Evolutionary conservation across 192 early-diverging fungal genomes (phyloP).

Genomic region (Rhizophagus sp.): DNA sequence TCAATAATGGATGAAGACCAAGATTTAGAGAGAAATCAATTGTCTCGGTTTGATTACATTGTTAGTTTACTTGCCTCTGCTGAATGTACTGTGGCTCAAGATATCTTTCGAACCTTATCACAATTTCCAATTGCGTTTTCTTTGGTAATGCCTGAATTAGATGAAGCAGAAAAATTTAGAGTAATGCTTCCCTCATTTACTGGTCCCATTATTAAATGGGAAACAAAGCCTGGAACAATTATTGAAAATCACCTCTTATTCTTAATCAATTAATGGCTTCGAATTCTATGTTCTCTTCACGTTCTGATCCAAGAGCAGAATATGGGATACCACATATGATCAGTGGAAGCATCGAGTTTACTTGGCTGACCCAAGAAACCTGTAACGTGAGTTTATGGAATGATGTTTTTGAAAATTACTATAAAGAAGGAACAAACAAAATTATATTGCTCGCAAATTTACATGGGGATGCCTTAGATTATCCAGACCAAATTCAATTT

Average conservation of each 20-base stretch:
- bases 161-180: conserved; percentile 17
- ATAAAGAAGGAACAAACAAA: conserved; percentile 12
- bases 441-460: conserved; percentile 31
- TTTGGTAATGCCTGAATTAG: conserved; percentile 18
- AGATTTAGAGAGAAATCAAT: not conserved
- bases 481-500: conserved; percentile 25
- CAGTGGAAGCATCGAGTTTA: conserved; percentile 28
- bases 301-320: conserved; percentile 25
- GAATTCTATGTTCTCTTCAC: conserved; percentile 23
- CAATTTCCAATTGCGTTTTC: conserved; percentile 32
- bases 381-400: conserved; percentile 25
- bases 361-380: conserved; percentile 29
- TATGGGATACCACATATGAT: conserved; percentile 19
- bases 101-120: conserved; percentile 25
- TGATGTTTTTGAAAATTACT: conserved; percentile 21
- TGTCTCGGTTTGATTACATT: conserved; percentile 28
- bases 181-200: conserved; percentile 22
- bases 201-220: conserved; percentile 26
- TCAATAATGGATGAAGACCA: not conserved
- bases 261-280: conserved; percentile 29
- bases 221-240: conserved; percentile 18
- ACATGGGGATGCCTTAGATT: conserved; percentile 31
- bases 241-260: conserved; percentile 30
- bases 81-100: conserved; percentile 24
- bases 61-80: conserved; percentile 15